Conservation (phyloP, 2,329 filamentous ascomycete species). For the Hypoxylon sp. region DNA sequence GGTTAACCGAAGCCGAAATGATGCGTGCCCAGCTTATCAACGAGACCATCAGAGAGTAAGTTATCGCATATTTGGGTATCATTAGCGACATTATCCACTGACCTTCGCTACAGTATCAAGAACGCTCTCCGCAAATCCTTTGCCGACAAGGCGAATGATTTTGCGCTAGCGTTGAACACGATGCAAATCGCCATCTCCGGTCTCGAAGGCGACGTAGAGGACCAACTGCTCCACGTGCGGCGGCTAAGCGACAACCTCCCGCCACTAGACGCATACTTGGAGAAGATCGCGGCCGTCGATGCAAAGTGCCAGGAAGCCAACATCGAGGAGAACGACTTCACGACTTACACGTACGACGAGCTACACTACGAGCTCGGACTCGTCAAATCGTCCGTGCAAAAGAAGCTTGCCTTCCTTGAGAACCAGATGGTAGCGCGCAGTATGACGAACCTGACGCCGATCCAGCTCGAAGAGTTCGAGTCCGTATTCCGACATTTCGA, state of each 20-base stretch:
- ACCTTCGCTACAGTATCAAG: constrained; percentile 77
- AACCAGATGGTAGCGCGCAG: constrained; percentile 98
- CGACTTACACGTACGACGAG: constrained; percentile 99
- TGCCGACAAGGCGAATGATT: constrained; percentile 98
- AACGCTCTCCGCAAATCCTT: constrained; percentile 92
- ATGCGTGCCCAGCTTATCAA: constrained; percentile 93
- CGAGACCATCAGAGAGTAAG: constrained; percentile 94
- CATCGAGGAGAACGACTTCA: constrained; percentile 99
- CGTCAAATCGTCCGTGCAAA: constrained; percentile 91
- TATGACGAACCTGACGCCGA: constrained; percentile 99
- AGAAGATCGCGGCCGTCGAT: constrained; percentile 87
- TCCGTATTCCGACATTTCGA: constrained; percentile 99
- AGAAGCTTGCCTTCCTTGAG: constrained; percentile 96
- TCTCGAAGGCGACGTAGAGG: constrained; percentile 96
- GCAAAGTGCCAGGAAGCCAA: constrained; percentile 94
- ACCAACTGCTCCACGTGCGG: constrained; percentile 89
- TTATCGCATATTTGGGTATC: constrained; percentile 27
- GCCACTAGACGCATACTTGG: constrained; percentile 90
- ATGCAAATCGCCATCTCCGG: constrained; percentile 95
- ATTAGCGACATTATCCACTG: constrained; percentile 11
- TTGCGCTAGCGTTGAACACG: constrained; percentile 93
- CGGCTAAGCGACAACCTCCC: constrained; percentile 86
- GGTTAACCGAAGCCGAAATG: constrained; percentile 85
- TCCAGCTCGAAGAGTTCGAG: constrained; percentile 98
- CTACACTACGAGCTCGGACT: constrained; percentile 92